Conservation (phyloP, 2,329 filamentous ascomycete species). For the Ascocoryne sarcoides region DNA sequence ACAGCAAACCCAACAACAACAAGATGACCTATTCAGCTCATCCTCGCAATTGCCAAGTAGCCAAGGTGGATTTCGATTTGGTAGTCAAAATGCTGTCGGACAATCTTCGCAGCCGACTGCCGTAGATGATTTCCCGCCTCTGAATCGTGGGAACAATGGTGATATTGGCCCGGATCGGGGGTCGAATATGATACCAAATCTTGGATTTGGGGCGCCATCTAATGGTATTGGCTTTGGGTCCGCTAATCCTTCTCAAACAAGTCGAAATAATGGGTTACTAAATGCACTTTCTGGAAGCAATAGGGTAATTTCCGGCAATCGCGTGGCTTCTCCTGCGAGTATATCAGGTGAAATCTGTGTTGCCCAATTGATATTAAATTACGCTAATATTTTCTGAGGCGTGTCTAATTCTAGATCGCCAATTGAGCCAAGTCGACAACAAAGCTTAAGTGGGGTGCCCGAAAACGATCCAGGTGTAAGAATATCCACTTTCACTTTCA, state of each 20-base stretch:
- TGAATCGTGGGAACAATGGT: constrained; percentile 48
- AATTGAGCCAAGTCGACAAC: constrained; percentile 16
- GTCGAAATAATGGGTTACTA: constrained; percentile 51
- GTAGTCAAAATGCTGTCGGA: constrained; percentile 26
- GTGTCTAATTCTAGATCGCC: constrained; percentile 22
- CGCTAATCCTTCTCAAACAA: constrained; percentile 30
- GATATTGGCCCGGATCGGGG: constrained; percentile 49
- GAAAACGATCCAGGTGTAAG: constrained; percentile 22
- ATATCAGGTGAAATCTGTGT: constrained; percentile 20
- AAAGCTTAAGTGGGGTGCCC: constrained; percentile 12
- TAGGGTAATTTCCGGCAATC: constrained; percentile 36
- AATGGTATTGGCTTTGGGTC: constrained; percentile 31
- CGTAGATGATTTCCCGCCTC: constrained; percentile 54
- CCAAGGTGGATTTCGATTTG: constrained; percentile 27
- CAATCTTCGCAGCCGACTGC: constrained; percentile 32
- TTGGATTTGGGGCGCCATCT: constrained; percentile 44
- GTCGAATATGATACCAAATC: constrained; percentile 43
- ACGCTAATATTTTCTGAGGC: constrained; percentile 14
- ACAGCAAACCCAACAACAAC: constrained; percentile 27
- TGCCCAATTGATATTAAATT: constrained; percentile 1
- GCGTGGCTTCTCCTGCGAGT: constrained; percentile 24
- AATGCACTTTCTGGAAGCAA: constrained; percentile 55
- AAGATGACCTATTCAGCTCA: constrained; percentile 29
- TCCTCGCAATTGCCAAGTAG: constrained; percentile 25
- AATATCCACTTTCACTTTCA: neutral